Evolutionary conservation across 495 filamentous ascomycete genomes (phyloP).

Genomic region (Thozetella sp.): DNA sequence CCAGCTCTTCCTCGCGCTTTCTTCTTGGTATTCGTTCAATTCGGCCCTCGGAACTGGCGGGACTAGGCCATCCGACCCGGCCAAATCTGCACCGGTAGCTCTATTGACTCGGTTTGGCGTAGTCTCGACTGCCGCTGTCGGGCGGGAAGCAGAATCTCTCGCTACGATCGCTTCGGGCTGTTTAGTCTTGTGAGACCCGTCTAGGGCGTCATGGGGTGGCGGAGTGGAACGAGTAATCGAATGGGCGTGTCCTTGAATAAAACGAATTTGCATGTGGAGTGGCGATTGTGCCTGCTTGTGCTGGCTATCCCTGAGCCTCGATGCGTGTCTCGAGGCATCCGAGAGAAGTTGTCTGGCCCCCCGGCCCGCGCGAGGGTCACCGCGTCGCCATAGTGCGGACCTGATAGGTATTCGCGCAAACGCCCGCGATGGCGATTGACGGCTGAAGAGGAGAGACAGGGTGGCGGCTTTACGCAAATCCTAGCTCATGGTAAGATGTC

Average conservation of each 20-base stretch:
- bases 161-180: too few relatives aligned
- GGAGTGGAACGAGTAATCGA: neutral
- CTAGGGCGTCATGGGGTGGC: neutral
- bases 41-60: too few relatives aligned
- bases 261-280: neutral
- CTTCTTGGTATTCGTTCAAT: neutral
- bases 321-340: constrained; percentile 2
- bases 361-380: constrained; percentile 52
- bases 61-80: too few relatives aligned
- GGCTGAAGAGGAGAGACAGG: constrained; percentile 39
- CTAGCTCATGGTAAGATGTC: constrained; percentile 30
- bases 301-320: neutral
- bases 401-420: constrained; percentile 51
- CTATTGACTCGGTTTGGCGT: too few relatives aligned
- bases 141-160: too few relatives aligned
- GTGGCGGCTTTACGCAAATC: constrained; percentile 31
- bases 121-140: too few relatives aligned
- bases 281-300: neutral
- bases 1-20: neutral
- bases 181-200: too few relatives aligned
- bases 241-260: neutral
- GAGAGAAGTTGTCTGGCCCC: constrained; percentile 41
- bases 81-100: too few relatives aligned
- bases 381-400: constrained; percentile 42
- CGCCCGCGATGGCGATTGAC: constrained; percentile 51